These are phyloP conservation scores for Warburgia ugandensis DNA, from an alignment of 164 flowering plant genomes.

Conservation along the genomic window DNA sequence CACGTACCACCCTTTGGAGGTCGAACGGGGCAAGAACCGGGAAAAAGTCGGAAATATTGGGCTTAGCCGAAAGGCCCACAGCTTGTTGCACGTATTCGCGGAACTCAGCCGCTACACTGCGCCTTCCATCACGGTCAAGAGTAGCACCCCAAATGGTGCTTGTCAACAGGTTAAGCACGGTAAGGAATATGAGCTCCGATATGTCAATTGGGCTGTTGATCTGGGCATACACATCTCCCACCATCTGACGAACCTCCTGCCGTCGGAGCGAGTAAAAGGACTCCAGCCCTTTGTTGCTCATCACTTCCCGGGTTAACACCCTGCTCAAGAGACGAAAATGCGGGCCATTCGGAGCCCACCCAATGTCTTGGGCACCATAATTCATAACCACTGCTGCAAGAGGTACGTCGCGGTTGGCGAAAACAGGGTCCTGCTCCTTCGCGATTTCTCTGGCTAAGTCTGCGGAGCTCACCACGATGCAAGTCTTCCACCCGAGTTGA, in stretches of 20 bases:
- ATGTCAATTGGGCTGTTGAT: conserved; percentile 3
- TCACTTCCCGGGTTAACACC: conserved; percentile 2
- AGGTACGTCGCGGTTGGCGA: conserved; percentile 17
- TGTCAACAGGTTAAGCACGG: not conserved
- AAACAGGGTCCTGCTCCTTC: conserved; percentile 11
- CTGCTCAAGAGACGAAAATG: conserved; percentile 5
- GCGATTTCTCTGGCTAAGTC: conserved; percentile 11
- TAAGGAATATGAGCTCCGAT: conserved; percentile 1
- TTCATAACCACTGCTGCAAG: not conserved
- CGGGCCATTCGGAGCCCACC: conserved; percentile 12
- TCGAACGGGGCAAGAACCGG: conserved; percentile 17
- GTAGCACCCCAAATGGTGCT: conserved; percentile 13
- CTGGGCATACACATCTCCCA: conserved; percentile 1
- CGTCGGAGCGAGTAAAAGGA: conserved; percentile 3
- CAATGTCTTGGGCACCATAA: too few species aligned
- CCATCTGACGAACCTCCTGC: conserved; percentile 2
- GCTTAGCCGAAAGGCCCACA: not conserved
- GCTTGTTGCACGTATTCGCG: not conserved
- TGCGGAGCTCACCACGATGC: not conserved
- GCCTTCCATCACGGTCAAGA: conserved; percentile 4
- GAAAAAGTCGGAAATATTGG: conserved; percentile 21
- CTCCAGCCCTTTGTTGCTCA: conserved; percentile 7
- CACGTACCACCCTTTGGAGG: conserved; percentile 14
- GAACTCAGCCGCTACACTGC: not conserved
- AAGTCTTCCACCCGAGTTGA: not conserved